Conservation (phyloP, 139 green algal genomes). For the Volvox reticuliferus region DNA sequence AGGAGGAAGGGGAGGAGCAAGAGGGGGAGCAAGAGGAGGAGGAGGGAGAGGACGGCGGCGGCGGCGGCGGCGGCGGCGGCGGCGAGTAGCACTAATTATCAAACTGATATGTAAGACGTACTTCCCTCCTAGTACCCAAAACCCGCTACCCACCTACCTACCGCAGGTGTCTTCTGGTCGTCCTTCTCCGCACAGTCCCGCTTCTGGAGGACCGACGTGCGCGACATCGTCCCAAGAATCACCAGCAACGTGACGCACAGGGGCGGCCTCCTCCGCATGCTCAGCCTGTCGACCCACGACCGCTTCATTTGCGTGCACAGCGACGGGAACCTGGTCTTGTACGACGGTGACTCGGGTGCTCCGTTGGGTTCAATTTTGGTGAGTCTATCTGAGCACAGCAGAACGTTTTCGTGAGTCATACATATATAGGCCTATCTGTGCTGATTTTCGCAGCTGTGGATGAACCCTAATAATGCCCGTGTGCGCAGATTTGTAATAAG, state of each 20-base stretch:
- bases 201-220: conserved; percentile 36
- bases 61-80: no score
- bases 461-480: no score
- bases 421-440: no score
- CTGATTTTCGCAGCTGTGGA: no score
- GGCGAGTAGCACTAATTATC: no score
- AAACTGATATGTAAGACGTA: no score
- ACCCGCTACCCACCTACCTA: background rate
- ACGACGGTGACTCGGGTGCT: background rate
- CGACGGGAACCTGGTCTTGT: conserved; percentile 9
- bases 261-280: background rate
- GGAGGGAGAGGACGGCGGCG: no score
- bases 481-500: no score
- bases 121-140: no score
- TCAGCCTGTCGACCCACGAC: background rate
- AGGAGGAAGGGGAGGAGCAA: no score
- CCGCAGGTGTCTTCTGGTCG: conserved; percentile 29
- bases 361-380: background rate
- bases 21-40: no score
- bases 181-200: background rate
- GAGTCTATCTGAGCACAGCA: background rate
- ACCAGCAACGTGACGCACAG: conserved; percentile 21
- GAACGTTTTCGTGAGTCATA: no score
- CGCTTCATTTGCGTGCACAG: conserved; percentile 4
- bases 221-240: background rate